A percentile compares a stretch with the other conserved stretches of the same genome.
phyloP scores from a whole-genome alignment of 495 filamentous ascomycete species.

The Parathielavia appendiculata region DNA sequence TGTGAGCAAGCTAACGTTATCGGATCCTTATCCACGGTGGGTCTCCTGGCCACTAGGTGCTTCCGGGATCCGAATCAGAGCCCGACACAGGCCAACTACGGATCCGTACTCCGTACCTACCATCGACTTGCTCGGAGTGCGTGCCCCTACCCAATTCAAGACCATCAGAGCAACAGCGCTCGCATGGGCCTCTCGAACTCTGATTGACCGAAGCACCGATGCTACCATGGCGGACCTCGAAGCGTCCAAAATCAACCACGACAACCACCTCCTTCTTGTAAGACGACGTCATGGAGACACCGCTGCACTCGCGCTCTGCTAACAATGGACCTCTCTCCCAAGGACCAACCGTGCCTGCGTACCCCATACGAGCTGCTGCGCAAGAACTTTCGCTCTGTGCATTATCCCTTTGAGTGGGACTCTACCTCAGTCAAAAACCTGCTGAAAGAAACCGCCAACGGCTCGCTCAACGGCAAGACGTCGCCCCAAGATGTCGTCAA shows the following conservation, averaged over 20 bases:
- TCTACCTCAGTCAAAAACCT: constrained; percentile 61
- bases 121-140: no score
- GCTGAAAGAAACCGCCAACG: constrained; percentile 64
- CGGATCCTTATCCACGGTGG: no score
- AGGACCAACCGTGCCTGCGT: constrained; percentile 95
- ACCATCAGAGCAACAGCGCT: neutral
- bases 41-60: no score
- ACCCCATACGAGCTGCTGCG: constrained; percentile 86
- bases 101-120: no score
- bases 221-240: constrained; percentile 42
- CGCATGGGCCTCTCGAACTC: neutral
- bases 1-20: no score
- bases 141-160: no score
- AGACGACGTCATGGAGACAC: constrained; percentile 18
- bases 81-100: no score
- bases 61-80: no score
- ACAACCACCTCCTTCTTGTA: constrained; percentile 46
- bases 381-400: constrained; percentile 86
- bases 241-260: constrained; percentile 43
- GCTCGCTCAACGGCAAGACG: constrained; percentile 55
- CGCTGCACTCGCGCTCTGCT: neutral
- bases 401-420: constrained; percentile 75
- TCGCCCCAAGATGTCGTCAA: constrained; percentile 65
- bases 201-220: neutral
- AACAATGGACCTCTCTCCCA: neutral